A percentile compares a stretch with the other conserved stretches of the same genome.
phyloP scores from a whole-genome alignment of 2,329 filamentous ascomycete species.

The Biscogniauxia sp. region DNA sequence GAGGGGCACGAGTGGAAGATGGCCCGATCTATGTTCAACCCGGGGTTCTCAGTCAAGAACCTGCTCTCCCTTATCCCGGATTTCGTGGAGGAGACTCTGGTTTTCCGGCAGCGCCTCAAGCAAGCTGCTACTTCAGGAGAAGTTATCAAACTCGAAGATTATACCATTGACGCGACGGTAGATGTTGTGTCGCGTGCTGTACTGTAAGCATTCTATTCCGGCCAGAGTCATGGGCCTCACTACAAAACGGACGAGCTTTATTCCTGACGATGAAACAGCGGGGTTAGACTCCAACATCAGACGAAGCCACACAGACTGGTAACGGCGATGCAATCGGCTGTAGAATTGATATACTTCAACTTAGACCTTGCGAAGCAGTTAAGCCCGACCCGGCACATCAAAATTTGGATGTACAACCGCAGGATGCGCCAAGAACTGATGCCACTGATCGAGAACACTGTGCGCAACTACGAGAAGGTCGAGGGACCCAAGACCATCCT shows the following conservation, averaged over 20 bases:
- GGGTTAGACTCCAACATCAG: constrained; percentile 21
- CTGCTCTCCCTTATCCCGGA: constrained; percentile 34
- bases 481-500: constrained; percentile 29
- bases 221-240: neutral
- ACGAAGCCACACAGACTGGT: constrained; percentile 15
- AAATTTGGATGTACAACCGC: constrained; percentile 28
- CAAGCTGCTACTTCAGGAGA: constrained; percentile 20
- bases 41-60: constrained; percentile 38
- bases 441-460: constrained; percentile 26
- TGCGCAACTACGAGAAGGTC: constrained; percentile 24
- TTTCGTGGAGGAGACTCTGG: constrained; percentile 32
- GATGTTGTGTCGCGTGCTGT: constrained; percentile 31
- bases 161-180: constrained; percentile 27
- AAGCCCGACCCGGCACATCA: constrained; percentile 21
- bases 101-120: constrained; percentile 26
- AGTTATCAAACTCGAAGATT: constrained; percentile 28
- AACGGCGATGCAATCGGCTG: constrained; percentile 18
- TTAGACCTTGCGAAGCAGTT: constrained; percentile 17
- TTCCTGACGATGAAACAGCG: constrained; percentile 15
- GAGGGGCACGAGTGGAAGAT: constrained; percentile 40
- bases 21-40: constrained; percentile 36
- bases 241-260: neutral
- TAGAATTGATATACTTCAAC: constrained; percentile 19
- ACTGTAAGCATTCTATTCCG: constrained; percentile 23
- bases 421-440: constrained; percentile 26